A percentile compares a stretch with the other conserved stretches of the same genome.
phyloP scores from a whole-genome alignment of 169 alveolate genomes.

The Babesia gibsoni region DNA sequence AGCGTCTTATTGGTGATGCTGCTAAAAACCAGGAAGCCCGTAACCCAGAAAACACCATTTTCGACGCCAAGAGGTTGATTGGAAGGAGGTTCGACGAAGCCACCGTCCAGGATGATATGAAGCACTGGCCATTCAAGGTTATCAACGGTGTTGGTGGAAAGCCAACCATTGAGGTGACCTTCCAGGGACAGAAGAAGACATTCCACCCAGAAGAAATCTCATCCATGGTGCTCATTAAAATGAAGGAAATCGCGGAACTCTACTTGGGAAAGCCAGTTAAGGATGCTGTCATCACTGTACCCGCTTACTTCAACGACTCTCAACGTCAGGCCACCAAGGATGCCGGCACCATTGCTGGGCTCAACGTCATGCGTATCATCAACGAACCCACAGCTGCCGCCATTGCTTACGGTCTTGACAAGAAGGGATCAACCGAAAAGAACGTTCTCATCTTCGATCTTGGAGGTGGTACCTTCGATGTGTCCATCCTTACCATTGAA shows the following conservation, averaged over 20 bases:
- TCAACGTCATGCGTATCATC: slow-evolving; percentile 94
- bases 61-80: slow-evolving; percentile 95
- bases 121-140: slow-evolving; percentile 94
- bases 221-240: slow-evolving; percentile 93
- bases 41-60: slow-evolving; percentile 94
- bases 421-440: slow-evolving; percentile 88
- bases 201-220: slow-evolving; percentile 94
- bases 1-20: slow-evolving; percentile 96
- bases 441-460: slow-evolving; percentile 95
- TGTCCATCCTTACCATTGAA: slow-evolving; percentile 93
- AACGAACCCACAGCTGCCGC: slow-evolving; percentile 99
- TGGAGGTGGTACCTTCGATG: slow-evolving; percentile 99
- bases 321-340: slow-evolving; percentile 99
- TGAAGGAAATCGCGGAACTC: slow-evolving; percentile 98
- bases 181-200: slow-evolving; percentile 87
- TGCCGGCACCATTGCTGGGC: slow-evolving; percentile 99
- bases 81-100: slow-evolving; percentile 93
- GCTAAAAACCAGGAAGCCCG: slow-evolving; percentile 96
- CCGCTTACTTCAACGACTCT: slow-evolving; percentile 99
- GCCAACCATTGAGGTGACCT: slow-evolving; percentile 85
- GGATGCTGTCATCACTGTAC: slow-evolving; percentile 98
- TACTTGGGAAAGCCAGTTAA: slow-evolving; percentile 90
- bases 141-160: slow-evolving; percentile 81
- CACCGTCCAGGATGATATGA: slow-evolving; percentile 90
- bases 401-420: slow-evolving; percentile 95